Percentiles rank a stretch among this genome's conserved stretches.
phyloP scores from a whole-genome alignment of 345 rosid genomes.

The Citrus cavaleriei region DNA sequence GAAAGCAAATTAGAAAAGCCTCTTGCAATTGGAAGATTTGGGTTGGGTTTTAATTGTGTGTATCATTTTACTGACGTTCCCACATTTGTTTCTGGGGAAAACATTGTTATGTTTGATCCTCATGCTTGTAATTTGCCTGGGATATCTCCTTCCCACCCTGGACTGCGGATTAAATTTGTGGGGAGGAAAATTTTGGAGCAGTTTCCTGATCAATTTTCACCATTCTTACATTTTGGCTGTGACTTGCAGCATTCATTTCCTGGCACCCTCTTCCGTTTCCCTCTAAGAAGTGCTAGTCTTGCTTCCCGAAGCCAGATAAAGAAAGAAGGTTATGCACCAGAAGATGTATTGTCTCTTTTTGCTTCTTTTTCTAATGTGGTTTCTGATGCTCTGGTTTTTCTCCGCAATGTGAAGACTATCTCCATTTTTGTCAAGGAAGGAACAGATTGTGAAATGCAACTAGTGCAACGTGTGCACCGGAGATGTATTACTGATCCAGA shows the following conservation, averaged over 20 bases:
- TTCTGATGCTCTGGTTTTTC: conserved; percentile 78
- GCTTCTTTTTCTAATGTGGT: conserved; percentile 70
- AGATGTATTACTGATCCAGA: conserved; percentile 49
- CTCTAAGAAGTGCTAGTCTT: conserved; percentile 68
- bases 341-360: conserved; percentile 87
- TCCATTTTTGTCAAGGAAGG: conserved; percentile 85
- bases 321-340: conserved; percentile 73
- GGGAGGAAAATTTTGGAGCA: conserved; percentile 90
- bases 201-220: conserved; percentile 96
- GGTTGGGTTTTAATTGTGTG: conserved; percentile 94
- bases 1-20: conserved; percentile 96
- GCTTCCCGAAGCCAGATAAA: conserved; percentile 86
- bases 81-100: conserved; percentile 92
- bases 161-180: conserved; percentile 80
- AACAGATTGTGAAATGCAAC: conserved; percentile 69
- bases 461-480: conserved; percentile 67
- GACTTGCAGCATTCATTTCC: conserved; percentile 78
- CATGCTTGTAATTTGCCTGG: conserved; percentile 95
- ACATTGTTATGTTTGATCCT: conserved; percentile 96
- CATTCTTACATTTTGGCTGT: conserved; percentile 91
- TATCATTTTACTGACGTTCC: conserved; percentile 98
- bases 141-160: conserved; percentile 94
- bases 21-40: conserved; percentile 94
- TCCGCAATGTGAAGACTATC: conserved; percentile 72
- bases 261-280: conserved; percentile 94